Evolutionary conservation across 768 basidiomycete species (phyloP).

Genomic region (Strobilomyces dryophilus): DNA sequence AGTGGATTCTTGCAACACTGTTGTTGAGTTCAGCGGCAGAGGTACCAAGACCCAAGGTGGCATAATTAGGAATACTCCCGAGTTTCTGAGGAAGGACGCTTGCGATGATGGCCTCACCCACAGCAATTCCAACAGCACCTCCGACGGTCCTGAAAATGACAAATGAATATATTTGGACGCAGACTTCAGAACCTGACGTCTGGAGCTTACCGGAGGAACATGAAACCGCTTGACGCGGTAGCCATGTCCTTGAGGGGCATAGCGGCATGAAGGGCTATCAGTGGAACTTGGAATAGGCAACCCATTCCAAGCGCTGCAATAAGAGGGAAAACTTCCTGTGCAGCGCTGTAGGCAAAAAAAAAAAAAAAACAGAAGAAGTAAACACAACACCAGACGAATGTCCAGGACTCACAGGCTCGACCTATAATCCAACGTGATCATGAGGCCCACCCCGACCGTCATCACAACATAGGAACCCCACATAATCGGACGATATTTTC

Average conservation of each 20-base stretch:
- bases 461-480: conserved; percentile 60
- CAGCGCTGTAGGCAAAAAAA: conserved; percentile 39
- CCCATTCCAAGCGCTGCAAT: conserved; percentile 66
- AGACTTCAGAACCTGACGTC: neutral
- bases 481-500: conserved; percentile 56
- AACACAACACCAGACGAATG: neutral
- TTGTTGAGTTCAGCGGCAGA: conserved; percentile 41
- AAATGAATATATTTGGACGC: too few species aligned
- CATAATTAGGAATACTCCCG: conserved; percentile 29
- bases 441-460: conserved; percentile 66
- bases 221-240: conserved; percentile 68
- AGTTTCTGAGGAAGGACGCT: conserved; percentile 44
- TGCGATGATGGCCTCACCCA: conserved; percentile 67
- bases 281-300: conserved; percentile 60
- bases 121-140: conserved; percentile 67
- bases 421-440: conserved; percentile 60
- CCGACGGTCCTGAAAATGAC: conserved; percentile 52
- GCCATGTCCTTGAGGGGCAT: conserved; percentile 87
- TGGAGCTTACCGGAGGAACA: conserved; percentile 53
- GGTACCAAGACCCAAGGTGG: conserved; percentile 27
- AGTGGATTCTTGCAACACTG: conserved; percentile 40
- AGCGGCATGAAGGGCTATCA: conserved; percentile 76
- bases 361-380: conserved; percentile 2
- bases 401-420: conserved; percentile 35
- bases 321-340: conserved; percentile 60